Evolutionary conservation across 345 rosid genomes (phyloP).

Genomic region (Rhizophora apiculata): DNA sequence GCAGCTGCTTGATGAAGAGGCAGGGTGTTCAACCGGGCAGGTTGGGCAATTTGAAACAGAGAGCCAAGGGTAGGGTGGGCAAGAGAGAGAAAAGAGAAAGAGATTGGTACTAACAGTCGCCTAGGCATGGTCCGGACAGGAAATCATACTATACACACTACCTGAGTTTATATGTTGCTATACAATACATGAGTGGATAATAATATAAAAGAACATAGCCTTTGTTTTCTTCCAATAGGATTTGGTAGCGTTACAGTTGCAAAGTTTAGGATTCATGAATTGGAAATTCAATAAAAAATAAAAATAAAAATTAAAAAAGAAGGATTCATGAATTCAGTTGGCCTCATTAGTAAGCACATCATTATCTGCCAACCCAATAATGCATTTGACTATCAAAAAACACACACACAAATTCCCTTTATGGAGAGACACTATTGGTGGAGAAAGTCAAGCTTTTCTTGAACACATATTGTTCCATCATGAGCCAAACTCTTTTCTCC

Average conservation of each 20-base stretch:
- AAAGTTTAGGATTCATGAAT: neutral
- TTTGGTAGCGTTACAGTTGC: neutral
- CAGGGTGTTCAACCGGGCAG: constrained; percentile 46
- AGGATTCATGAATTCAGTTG: neutral
- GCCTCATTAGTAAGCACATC: too few relatives aligned
- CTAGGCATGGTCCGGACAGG: constrained; percentile 42
- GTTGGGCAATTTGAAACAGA: constrained; percentile 50
- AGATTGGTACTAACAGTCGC: constrained; percentile 32
- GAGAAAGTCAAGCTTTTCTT: too few relatives aligned
- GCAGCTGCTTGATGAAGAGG: constrained; percentile 19
- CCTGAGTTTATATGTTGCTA: neutral
- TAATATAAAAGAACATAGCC: neutral
- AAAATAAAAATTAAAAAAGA: too few relatives aligned
- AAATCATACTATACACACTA: constrained; percentile 11
- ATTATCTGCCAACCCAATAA: neutral
- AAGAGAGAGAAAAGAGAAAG: constrained; percentile 24
- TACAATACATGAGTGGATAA: constrained; percentile 9
- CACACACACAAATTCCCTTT: too few relatives aligned
- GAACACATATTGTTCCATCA: too few relatives aligned
- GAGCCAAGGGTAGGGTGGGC: constrained; percentile 50
- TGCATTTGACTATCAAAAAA: too few relatives aligned
- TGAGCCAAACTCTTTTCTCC: too few relatives aligned
- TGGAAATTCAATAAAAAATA: neutral
- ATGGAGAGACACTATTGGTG: too few relatives aligned
- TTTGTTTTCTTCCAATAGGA: neutral